Evolutionary conservation across 257 asterid genomes (phyloP).

Genomic region (Solanum habrochaites): DNA sequence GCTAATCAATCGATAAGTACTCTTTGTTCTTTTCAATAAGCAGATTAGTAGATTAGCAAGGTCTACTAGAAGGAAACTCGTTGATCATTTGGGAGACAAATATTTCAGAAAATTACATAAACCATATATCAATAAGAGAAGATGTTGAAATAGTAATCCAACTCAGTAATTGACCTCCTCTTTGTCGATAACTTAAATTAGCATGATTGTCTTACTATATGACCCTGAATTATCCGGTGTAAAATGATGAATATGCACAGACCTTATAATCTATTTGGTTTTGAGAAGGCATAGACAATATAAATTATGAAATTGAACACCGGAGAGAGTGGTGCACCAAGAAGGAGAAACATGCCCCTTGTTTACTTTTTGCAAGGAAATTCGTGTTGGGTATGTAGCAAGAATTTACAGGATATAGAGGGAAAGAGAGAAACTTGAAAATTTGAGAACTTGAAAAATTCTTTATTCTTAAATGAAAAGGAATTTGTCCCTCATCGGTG

Average conservation of each 20-base stretch:
- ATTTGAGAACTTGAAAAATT: no score
- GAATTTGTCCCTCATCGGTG: no score
- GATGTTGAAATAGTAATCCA: neutral
- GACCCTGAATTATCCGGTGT: neutral
- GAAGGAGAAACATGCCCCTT: constrained; percentile 76
- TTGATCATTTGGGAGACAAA: neutral
- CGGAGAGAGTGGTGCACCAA: constrained; percentile 97
- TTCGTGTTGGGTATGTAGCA: constrained; percentile 9
- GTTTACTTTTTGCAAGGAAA: constrained; percentile 91
- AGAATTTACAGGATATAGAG: no score
- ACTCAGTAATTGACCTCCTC: neutral
- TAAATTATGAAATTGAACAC: constrained; percentile 77
- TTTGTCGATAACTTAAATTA: neutral
- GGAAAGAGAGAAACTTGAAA: no score
- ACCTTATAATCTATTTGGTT: neutral
- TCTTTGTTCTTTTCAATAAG: neutral
- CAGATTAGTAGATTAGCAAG: neutral
- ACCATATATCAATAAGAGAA: neutral
- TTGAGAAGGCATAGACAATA: constrained; percentile 62
- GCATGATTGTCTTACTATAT: neutral
- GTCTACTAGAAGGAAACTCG: neutral
- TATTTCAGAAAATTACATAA: neutral
- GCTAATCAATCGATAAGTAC: constrained; percentile 85
- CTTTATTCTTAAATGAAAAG: no score
- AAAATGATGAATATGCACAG: neutral